Conservation (phyloP, 225 moss, liverwort and hornwort genomes). For the Polytrichum commune region DNA sequence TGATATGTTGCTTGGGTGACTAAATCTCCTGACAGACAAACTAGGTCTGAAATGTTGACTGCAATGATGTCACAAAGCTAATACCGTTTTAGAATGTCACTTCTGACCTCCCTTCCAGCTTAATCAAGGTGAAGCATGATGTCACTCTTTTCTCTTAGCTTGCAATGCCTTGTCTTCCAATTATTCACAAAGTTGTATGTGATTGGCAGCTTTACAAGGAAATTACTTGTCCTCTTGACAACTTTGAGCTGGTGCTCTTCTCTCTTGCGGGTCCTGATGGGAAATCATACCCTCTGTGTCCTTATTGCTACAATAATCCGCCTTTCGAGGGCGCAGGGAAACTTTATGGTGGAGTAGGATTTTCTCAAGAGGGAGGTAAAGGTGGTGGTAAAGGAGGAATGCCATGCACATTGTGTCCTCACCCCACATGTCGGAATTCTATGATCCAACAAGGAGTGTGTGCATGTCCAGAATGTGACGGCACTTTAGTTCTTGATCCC, state of each 20-base stretch:
- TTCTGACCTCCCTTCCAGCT: too few species aligned
- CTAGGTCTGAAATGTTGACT: too few species aligned
- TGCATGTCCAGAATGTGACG: constrained; percentile 98
- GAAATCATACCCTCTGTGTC: constrained; percentile 93
- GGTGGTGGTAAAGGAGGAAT: constrained; percentile 76
- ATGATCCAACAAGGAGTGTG: constrained; percentile 94
- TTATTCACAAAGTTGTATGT: background rate
- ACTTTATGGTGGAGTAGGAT: constrained; percentile 65
- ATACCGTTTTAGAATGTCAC: too few species aligned
- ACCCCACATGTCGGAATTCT: constrained; percentile 92
- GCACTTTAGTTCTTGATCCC: constrained; percentile 91
- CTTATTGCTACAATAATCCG: constrained; percentile 95
- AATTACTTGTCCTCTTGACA: constrained; percentile 92
- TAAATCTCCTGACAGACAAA: too few species aligned
- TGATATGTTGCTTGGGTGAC: too few species aligned
- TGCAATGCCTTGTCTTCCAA: too few species aligned
- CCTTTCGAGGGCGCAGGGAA: constrained; percentile 92
- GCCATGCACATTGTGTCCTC: constrained; percentile 96
- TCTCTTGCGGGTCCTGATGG: constrained; percentile 92
- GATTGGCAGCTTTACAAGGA: constrained; percentile 90
- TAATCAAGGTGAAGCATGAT: too few species aligned
- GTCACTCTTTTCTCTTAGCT: too few species aligned
- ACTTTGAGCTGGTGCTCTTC: constrained; percentile 91
- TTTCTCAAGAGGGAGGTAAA: constrained; percentile 69
- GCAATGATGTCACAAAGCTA: too few species aligned